phyloP scores from a whole-genome alignment of 1,139 yeast genomes.

The Lodderomyces orthopsilosis region DNA sequence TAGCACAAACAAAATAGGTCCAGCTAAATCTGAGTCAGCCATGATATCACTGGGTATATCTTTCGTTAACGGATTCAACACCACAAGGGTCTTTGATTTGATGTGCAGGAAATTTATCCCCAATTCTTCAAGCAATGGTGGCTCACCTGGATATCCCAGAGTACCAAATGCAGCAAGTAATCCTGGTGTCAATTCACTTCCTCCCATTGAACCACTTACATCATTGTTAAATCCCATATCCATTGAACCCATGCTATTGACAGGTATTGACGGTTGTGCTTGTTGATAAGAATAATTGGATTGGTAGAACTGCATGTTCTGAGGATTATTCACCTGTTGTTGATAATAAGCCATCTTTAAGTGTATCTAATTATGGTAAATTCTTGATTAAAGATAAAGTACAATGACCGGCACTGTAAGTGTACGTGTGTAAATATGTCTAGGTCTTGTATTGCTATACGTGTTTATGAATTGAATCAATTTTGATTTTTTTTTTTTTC shows the following conservation, averaged over 20 bases:
- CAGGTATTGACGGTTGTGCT: constrained; percentile 14
- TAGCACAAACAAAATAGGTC: constrained; percentile 87
- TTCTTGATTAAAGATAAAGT: not conserved
- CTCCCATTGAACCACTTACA: constrained; percentile 51
- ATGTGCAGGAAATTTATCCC: constrained; percentile 93
- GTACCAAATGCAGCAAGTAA: constrained; percentile 90
- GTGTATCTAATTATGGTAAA: no score
- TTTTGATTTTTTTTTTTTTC: constrained; percentile 6
- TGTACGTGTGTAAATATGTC: no score
- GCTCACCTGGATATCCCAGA: constrained; percentile 90
- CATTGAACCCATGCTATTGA: constrained; percentile 33
- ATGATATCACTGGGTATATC: constrained; percentile 68
- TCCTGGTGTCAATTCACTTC: constrained; percentile 66
- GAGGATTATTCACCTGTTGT: constrained; percentile 34
- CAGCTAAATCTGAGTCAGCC: constrained; percentile 92
- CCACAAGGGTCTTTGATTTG: constrained; percentile 80
- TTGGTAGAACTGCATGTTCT: constrained; percentile 47
- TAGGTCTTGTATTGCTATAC: not conserved
- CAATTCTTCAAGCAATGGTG: constrained; percentile 85
- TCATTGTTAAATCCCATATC: constrained; percentile 39
- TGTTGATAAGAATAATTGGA: constrained; percentile 37
- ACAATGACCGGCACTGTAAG: no score
- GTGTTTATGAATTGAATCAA: not conserved
- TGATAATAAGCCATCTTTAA: constrained; percentile 41
- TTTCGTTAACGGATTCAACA: constrained; percentile 69